Evolutionary conservation across 1,139 yeast genomes (phyloP).

Genomic region (Arxiozyma slooffiae): DNA sequence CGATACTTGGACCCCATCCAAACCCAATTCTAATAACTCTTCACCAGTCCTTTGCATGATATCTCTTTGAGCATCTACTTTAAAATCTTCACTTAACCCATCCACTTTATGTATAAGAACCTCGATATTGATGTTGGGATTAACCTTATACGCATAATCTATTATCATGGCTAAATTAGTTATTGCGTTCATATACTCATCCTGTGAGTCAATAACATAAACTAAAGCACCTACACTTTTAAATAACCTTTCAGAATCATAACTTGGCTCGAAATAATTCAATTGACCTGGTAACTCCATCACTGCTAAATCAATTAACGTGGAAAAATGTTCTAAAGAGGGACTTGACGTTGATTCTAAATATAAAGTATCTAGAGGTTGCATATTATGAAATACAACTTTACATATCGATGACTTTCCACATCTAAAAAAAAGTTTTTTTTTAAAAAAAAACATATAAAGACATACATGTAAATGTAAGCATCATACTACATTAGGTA

Average conservation of each 20-base stretch:
- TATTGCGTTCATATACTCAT: constrained; percentile 84
- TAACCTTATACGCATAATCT: constrained; percentile 76
- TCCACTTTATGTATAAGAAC: constrained; percentile 92
- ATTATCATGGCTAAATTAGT: constrained; percentile 83
- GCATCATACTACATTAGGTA: not conserved
- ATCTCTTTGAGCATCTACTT: constrained; percentile 90
- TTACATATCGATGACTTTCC: constrained; percentile 91
- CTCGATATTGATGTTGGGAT: constrained; percentile 80
- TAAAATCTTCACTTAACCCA: constrained; percentile 86
- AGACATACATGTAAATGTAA: not conserved
- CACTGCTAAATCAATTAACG: constrained; percentile 79
- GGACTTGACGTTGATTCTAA: constrained; percentile 87
- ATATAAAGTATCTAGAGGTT: constrained; percentile 84
- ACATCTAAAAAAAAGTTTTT: constrained; percentile 25
- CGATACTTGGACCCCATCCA: constrained; percentile 84
- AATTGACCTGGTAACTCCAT: constrained; percentile 95
- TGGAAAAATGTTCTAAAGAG: constrained; percentile 64
- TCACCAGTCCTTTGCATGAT: constrained; percentile 94
- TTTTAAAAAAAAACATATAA: not conserved
- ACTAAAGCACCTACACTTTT: constrained; percentile 86
- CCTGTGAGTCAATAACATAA: constrained; percentile 90
- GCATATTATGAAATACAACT: constrained; percentile 94
- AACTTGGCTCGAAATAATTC: constrained; percentile 75
- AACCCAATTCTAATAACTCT: constrained; percentile 77
- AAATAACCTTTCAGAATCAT: constrained; percentile 69